Evolutionary conservation across 257 asterid genomes (phyloP).

Genomic region (Agastache rugosa): DNA sequence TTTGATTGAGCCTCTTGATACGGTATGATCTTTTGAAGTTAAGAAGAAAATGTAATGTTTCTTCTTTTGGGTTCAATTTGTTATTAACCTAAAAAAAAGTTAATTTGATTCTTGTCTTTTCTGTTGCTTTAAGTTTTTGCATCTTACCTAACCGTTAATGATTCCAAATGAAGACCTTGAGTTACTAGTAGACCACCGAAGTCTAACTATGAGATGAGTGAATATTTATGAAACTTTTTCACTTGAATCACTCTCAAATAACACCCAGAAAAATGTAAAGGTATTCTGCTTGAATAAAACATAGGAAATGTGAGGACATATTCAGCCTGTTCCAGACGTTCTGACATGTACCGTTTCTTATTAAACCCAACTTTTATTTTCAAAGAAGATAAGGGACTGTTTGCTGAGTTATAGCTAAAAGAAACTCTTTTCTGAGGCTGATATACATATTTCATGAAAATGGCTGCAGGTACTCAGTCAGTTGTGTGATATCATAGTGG

Average conservation of each 20-base stretch:
- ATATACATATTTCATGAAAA: constrained; percentile 20
- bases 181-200: not conserved
- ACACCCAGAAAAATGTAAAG: not conserved
- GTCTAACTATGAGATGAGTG: not conserved
- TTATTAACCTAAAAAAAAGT: not conserved
- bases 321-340: not conserved
- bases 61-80: not conserved
- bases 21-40: constrained; percentile 52
- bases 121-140: constrained; percentile 6
- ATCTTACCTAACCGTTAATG: not conserved
- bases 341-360: constrained; percentile 3
- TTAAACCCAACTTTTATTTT: not conserved
- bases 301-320: not conserved
- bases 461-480: constrained; percentile 81
- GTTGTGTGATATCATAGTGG: constrained; percentile 83
- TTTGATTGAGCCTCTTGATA: constrained; percentile 83
- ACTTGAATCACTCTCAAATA: not conserved
- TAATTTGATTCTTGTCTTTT: not conserved
- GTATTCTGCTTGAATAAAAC: not conserved
- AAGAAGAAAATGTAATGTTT: not conserved
- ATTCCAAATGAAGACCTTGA: not conserved
- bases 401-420: not conserved
- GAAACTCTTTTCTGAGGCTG: constrained; percentile 24
- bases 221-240: not conserved
- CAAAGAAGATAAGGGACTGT: not conserved